Base-by-base conservation (phyloP, 495 filamentous ascomycete species). In the Venustampulla echinocandica region DNA sequence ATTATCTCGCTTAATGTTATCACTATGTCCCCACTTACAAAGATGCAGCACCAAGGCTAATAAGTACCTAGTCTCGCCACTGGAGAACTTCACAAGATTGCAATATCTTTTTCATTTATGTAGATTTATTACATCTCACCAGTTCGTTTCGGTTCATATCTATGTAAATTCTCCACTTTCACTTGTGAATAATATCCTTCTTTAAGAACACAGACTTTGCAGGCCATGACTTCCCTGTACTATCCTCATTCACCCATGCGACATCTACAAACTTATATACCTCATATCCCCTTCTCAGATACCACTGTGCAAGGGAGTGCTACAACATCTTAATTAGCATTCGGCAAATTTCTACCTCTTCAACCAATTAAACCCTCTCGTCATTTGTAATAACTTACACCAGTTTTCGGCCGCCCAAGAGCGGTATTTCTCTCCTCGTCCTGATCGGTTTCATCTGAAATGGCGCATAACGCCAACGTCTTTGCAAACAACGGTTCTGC, bases 241-340 rank as follows among this genome's bases (percentile, higher is more conserved):
- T 7, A 43, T 57, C 55, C n/a, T 13, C 17, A 20, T 51, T 28
- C 1, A 1, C 23, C 30, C 30, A 57, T 4, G 35, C 17, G 9
- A 47, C 28, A 18, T 45, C 42, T 19, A 34, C 27, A 14, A 3
- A 18, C 27, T 50, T 50, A 37, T 47, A 77, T 65, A 64, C 73
- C 33, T 66, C 65, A 23, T 79, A 72, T 22, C 74, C 76, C 18
- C 69, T 79, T 5, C 65, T 73, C 44, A 68, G 69, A 52, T 84
- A 84, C 70, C 74, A 82, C 6, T 74, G 74, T 25, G 27, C 27
- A 30, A 30, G 7, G 27, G 27, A 7, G 27, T 30, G n/a, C 27
- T 30, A n/a, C n/a, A n/a, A n/a, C n/a, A n/a, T n/a, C n/a, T n/a
- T n/a, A n/a, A n/a, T n/a, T n/a, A n/a, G n/a, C n/a, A n/a, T n/a